Evolutionary conservation across 1,139 yeast species (phyloP).

Genomic region (Blastobotrys malaysiensis): DNA sequence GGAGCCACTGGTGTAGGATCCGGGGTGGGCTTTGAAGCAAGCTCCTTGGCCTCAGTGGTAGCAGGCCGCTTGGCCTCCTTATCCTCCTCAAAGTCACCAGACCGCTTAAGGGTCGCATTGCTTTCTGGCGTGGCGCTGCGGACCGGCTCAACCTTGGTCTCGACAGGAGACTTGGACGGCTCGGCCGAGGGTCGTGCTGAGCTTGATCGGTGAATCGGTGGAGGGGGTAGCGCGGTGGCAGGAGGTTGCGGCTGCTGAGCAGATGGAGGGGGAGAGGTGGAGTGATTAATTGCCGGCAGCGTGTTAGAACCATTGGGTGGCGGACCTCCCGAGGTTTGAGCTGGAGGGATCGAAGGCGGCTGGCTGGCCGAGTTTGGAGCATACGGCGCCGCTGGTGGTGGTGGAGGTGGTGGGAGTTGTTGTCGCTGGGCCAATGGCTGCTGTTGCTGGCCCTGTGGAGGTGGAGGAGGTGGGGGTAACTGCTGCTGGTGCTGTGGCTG

Average conservation of each 20-base stretch:
- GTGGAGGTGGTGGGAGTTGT: conserved; percentile 16
- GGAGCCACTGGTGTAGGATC: background rate
- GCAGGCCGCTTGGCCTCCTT: conserved; percentile 14
- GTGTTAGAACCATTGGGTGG: conserved; percentile 19
- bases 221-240: conserved; percentile 16
- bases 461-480: conserved; percentile 11
- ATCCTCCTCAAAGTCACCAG: conserved; percentile 14
- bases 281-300: conserved; percentile 9
- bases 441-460: conserved; percentile 11
- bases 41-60: conserved; percentile 13
- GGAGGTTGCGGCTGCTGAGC: too few species aligned
- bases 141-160: background rate
- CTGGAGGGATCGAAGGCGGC: conserved; percentile 18
- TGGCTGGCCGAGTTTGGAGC: conserved; percentile 14
- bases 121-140: conserved; percentile 5
- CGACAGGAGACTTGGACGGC: background rate
- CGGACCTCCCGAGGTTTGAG: conserved; percentile 19
- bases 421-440: conserved; percentile 24
- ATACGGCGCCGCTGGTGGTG: conserved; percentile 15
- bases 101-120: conserved; percentile 13
- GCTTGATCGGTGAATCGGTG: conserved; percentile 18
- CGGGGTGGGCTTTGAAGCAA: conserved; percentile 1
- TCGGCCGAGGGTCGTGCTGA: background rate
- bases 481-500: conserved; percentile 24
- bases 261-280: conserved; percentile 16